Evolutionary conservation across 805 yeast species (phyloP), one percentile per base, ranked within the genome.

Genomic region (Jamesozyma hellenica): DNA sequence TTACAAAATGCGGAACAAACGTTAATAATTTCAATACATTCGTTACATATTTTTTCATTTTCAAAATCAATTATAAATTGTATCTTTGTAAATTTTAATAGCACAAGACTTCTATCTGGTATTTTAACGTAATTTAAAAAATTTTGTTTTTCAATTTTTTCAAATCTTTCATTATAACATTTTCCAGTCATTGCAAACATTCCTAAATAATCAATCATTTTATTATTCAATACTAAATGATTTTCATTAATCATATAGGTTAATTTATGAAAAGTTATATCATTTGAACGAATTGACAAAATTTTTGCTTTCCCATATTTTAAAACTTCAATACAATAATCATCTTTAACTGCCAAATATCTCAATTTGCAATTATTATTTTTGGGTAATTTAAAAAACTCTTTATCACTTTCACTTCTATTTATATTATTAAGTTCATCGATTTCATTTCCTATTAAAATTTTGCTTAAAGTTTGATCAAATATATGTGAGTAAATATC

Each of bases 1-100:
- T 52, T 38, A 47, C 48, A 50, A 42, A 33, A 32, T 15, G 37
- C 37, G 4, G 37, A 11, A 34, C 37, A 34, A 12, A 28, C 61
- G 41, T 58, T 55, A 15, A 56, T 72, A 7, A 71, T 55, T 26
- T 62, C 63, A 30, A 78, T 67, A 87, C 86, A 80, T 14, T 71
- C 70, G 13, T 58, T 51, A 56, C 72, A 60, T 31, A 76, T 82
- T 18, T 57, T 56, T 15, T 55, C 52, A 15, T 61, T 60, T 6
- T 53, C 57, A 9, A 75, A 74, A 47, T 62, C 60, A 49, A 41
- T 30, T n/a, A 16, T 4, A n/a, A 18, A 15, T 13, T 27, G 26
- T 8, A 26, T 25, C 19, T 29, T 32, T 13, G 16, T 26, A 23
- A 13, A 15, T 13, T 34, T 18, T 25, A 34, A 9, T 17, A 12